Evolutionary conservation across 2,329 filamentous ascomycete species (phyloP).

Genomic region (Simplicillium aogashimaense): DNA sequence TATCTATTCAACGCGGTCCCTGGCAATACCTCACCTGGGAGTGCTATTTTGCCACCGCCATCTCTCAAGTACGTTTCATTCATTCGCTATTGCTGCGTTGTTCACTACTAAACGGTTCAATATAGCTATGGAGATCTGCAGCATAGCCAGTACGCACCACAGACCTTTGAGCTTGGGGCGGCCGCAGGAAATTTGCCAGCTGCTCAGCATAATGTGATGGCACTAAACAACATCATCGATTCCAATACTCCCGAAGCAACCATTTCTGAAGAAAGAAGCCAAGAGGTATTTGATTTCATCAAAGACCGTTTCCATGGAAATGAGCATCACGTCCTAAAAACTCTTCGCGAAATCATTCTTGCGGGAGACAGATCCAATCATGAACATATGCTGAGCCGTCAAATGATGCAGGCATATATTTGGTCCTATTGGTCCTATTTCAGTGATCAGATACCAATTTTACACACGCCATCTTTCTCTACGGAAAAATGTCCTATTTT

Average conservation of each 20-base stretch:
- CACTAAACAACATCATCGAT: slow-evolving; percentile 76
- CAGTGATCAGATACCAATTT: slow-evolving; percentile 85
- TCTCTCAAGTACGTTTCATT: slow-evolving; percentile 33
- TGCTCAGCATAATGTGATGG: slow-evolving; percentile 73
- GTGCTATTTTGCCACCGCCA: slow-evolving; percentile 26
- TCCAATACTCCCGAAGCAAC: slow-evolving; percentile 69
- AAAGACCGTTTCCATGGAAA: slow-evolving; percentile 72
- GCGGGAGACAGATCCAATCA: slow-evolving; percentile 65
- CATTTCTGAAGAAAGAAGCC: slow-evolving; percentile 79
- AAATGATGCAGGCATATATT: slow-evolving; percentile 95
- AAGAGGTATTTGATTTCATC: slow-evolving; percentile 75
- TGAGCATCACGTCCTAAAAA: slow-evolving; percentile 61
- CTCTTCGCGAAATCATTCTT: slow-evolving; percentile 66
- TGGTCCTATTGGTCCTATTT: slow-evolving; percentile 92
- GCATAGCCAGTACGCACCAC: slow-evolving; percentile 27
- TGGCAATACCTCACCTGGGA: slow-evolving; percentile 20
- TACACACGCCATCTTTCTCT: slow-evolving; percentile 89
- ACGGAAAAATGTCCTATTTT: slow-evolving; percentile 79
- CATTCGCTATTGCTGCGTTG: background rate
- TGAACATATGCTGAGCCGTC: slow-evolving; percentile 63
- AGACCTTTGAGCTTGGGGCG: slow-evolving; percentile 38
- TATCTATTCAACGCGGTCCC: slow-evolving; percentile 64
- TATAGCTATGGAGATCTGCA: slow-evolving; percentile 42
- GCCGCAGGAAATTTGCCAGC: slow-evolving; percentile 47
- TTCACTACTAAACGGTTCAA: slow-evolving; percentile 13